Conservation (phyloP, 495 filamentous ascomycete species). For the Extremus antarcticus region DNA sequence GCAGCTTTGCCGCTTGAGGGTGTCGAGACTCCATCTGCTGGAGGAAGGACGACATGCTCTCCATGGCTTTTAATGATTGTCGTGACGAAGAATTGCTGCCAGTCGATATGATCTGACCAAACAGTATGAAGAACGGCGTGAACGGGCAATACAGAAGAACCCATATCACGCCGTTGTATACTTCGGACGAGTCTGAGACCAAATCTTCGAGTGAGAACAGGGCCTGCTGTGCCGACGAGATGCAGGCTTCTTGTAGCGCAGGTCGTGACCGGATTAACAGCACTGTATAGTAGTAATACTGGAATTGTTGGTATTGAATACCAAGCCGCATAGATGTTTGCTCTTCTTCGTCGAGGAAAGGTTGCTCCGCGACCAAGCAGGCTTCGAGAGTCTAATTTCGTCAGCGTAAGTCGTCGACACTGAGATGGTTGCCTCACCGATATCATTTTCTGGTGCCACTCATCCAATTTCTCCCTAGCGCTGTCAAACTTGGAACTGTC, state of each 20-base stretch:
- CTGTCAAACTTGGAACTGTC: background rate
- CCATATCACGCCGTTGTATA: slow-evolving; percentile 10
- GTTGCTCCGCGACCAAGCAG: slow-evolving; percentile 4
- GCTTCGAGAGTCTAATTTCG: slow-evolving; percentile 6
- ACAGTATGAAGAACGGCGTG: slow-evolving; percentile 7
- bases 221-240: slow-evolving; percentile 1
- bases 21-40: background rate
- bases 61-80: slow-evolving; percentile 4
- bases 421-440: background rate
- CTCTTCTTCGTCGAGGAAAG: background rate
- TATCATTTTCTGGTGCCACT: background rate
- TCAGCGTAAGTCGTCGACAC: background rate
- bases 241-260: background rate
- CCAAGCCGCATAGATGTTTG: background rate
- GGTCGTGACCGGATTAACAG: background rate
- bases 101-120: slow-evolving; percentile 2
- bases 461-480: slow-evolving; percentile 1
- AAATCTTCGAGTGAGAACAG: slow-evolving; percentile 5
- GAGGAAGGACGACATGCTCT: slow-evolving; percentile 5
- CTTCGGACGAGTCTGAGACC: background rate
- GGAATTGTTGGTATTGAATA: background rate
- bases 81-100: background rate
- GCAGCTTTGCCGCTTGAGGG: background rate
- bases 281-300: background rate
- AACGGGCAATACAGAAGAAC: slow-evolving; percentile 6